Conservation (phyloP, 202 grass and related monocot genomes). For the Panicum virgatum region DNA sequence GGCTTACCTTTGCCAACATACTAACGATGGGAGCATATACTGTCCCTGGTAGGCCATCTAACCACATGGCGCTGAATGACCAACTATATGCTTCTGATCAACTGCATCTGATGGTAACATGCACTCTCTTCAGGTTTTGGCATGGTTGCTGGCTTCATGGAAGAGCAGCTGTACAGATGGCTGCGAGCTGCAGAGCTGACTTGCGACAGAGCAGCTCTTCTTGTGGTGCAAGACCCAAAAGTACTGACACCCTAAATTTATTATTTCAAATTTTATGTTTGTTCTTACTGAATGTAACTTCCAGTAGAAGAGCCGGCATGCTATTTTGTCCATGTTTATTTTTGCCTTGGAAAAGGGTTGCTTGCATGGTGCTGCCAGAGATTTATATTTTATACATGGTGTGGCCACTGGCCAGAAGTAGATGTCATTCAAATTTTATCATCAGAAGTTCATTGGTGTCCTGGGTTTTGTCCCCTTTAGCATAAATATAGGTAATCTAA, state of each 20-base stretch:
- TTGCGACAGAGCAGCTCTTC: conserved; percentile 93
- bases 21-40: conserved; percentile 78
- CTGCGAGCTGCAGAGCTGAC: conserved; percentile 90
- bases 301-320: not conserved
- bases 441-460: not conserved
- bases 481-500: no score
- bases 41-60: conserved; percentile 65
- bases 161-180: conserved; percentile 96
- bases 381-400: not conserved
- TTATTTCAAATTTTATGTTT: not conserved
- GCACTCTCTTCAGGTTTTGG: conserved; percentile 64
- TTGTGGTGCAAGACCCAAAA: conserved; percentile 88
- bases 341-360: not conserved
- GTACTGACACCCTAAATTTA: conserved; percentile 36
- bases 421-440: not conserved
- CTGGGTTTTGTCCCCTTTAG: no score
- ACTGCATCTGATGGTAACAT: not conserved
- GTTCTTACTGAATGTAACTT: not conserved
- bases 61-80: not conserved
- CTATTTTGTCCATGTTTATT: not conserved
- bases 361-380: not conserved
- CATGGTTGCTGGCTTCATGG: conserved; percentile 73
- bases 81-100: not conserved
- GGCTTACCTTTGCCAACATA: conserved; percentile 96
- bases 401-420: not conserved